These are phyloP conservation scores for Lactuca saligna DNA, from an alignment of 129 eudicot species.

Conservation along the genomic window DNA sequence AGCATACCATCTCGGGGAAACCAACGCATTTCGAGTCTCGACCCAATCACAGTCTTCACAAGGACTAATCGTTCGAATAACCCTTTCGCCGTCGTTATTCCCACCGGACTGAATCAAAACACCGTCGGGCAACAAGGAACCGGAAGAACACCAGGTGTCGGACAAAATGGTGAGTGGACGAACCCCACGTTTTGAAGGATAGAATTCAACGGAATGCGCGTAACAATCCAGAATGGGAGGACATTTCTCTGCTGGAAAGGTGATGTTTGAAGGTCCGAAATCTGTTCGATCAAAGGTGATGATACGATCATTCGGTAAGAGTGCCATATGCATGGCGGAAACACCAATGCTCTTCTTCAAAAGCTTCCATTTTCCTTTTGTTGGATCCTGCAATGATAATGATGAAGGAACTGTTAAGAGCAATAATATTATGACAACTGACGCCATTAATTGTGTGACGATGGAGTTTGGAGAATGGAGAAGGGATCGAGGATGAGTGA, in stretches of 20 bases:
- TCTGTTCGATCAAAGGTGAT: slow-evolving; percentile 51
- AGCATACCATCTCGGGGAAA: slow-evolving; percentile 46
- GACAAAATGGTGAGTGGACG: slow-evolving; percentile 47
- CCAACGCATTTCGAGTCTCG: slow-evolving; percentile 28
- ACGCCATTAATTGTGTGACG: slow-evolving; percentile 22
- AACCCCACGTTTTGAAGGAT: slow-evolving; percentile 27
- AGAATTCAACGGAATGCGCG: slow-evolving; percentile 47
- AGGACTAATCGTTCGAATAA: slow-evolving; percentile 36
- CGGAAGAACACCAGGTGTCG: slow-evolving; percentile 57
- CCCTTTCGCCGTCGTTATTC: slow-evolving; percentile 39
- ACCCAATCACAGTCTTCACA: slow-evolving; percentile 50
- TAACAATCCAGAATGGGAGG: slow-evolving; percentile 33
- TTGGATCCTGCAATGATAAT: slow-evolving; percentile 2
- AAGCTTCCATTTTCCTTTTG: slow-evolving; percentile 49
- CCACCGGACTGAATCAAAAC: slow-evolving; percentile 49
- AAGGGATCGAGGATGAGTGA: slow-evolving; percentile 6
- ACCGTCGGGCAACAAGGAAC: slow-evolving; percentile 42
- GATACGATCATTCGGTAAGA: slow-evolving; percentile 45
- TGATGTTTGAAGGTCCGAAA: slow-evolving; percentile 45
- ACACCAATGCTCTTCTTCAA: slow-evolving; percentile 40
- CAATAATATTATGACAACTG: slow-evolving; percentile 12
- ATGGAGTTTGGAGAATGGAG: slow-evolving; percentile 6
- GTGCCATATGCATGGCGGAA: slow-evolving; percentile 60
- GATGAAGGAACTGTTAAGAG: background rate
- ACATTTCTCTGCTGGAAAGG: slow-evolving; percentile 38